These are phyloP conservation scores for Fusarium sp. DNA, from an alignment of 2,329 filamentous ascomycete genomes.

Conservation along the genomic window DNA sequence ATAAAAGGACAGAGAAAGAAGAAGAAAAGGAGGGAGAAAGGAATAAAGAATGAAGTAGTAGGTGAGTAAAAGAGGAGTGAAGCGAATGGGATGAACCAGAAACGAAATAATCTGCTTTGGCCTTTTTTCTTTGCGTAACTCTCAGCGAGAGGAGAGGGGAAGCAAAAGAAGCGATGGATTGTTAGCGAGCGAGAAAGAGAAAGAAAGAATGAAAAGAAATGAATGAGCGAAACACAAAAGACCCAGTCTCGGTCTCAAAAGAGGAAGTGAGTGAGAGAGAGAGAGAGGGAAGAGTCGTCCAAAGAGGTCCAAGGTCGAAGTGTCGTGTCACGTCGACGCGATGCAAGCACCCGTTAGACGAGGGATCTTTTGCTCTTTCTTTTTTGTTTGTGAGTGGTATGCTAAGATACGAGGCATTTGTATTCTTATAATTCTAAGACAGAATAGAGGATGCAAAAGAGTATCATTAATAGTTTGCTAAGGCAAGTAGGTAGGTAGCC, in stretches of 20 bases:
- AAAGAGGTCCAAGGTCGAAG: slow-evolving; percentile 32
- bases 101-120: not conserved
- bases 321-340: slow-evolving; percentile 29
- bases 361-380: slow-evolving; percentile 17
- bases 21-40: not conserved
- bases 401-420: not conserved
- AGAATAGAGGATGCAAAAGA: not conserved
- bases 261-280: not conserved
- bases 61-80: not conserved
- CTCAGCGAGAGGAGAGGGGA: not conserved
- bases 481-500: not conserved
- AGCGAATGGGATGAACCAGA: slow-evolving; percentile 2
- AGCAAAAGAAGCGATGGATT: slow-evolving; percentile 2
- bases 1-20: not conserved
- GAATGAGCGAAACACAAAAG: not conserved
- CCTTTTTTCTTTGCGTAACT: slow-evolving; percentile 18
- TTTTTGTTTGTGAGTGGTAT: not conserved
- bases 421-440: not conserved
- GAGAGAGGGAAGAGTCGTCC: slow-evolving; percentile 14
- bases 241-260: not conserved
- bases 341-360: slow-evolving; percentile 36
- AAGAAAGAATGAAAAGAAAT: not conserved
- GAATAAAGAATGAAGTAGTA: not conserved
- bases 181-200: slow-evolving; percentile 9
- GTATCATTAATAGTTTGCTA: not conserved